These are phyloP conservation scores for Stachybotrys chartarum DNA, from an alignment of 2,329 filamentous ascomycete species.

Conservation along the genomic window DNA sequence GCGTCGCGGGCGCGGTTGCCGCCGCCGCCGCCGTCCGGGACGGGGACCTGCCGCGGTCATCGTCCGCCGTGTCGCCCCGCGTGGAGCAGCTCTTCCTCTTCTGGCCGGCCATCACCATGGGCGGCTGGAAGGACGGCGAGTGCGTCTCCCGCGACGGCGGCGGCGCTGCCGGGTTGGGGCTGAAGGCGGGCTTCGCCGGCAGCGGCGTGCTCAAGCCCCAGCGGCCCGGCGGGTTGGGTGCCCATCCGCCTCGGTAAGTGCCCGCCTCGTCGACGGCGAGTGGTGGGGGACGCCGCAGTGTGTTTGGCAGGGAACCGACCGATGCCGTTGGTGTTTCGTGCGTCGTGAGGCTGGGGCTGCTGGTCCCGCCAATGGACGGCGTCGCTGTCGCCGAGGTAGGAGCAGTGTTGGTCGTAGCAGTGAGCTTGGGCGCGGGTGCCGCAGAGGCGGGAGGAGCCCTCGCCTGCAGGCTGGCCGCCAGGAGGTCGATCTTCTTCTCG, in stretches of 20 bases:
- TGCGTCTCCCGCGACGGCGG: not conserved
- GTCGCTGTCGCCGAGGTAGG: too few relatives aligned
- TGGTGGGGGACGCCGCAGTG: not conserved
- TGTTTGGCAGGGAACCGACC: not conserved
- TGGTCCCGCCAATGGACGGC: not conserved
- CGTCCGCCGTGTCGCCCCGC: constrained; percentile 6
- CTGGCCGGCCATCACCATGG: constrained; percentile 11
- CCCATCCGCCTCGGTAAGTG: not conserved
- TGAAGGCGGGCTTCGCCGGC: not conserved
- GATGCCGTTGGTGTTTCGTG: not conserved
- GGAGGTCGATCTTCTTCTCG: constrained; percentile 84
- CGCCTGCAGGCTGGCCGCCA: constrained; percentile 73
- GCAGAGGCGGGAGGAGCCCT: constrained; percentile 9
- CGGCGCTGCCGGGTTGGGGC: not conserved
- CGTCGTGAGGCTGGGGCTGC: not conserved
- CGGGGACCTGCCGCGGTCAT: constrained; percentile 7
- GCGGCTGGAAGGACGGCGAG: constrained; percentile 3
- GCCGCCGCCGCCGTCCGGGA: too few relatives aligned
- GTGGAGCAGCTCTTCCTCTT: constrained; percentile 24
- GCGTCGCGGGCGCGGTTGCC: constrained; percentile 2
- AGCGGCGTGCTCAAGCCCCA: not conserved
- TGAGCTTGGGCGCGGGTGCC: not conserved
- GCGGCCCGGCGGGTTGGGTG: not conserved
- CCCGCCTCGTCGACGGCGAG: not conserved
- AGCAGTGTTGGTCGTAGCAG: not conserved